phyloP scores from a whole-genome alignment of 2,329 filamentous ascomycete species.

The Xylaria multiplex region DNA sequence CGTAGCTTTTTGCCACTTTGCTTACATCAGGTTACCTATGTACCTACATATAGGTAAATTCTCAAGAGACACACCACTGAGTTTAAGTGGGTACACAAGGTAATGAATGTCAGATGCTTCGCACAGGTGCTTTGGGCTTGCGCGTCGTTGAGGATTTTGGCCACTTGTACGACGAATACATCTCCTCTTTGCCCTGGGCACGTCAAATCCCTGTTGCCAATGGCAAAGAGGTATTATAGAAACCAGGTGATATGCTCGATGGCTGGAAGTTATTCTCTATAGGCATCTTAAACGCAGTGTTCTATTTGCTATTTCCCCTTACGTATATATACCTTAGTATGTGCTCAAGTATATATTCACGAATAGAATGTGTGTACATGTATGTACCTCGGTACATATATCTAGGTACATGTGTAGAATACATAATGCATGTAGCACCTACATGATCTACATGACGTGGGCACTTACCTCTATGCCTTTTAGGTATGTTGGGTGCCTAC shows the following conservation, averaged over 20 bases:
- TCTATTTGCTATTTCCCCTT: too few relatives aligned
- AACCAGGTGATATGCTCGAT: too few relatives aligned
- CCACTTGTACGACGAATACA: slow-evolving; percentile 10
- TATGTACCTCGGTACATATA: background rate
- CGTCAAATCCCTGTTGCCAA: background rate
- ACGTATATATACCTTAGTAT: background rate
- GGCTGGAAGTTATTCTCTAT: too few relatives aligned
- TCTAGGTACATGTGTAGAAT: too few relatives aligned
- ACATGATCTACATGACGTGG: too few relatives aligned
- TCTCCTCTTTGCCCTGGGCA: background rate
- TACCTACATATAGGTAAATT: background rate
- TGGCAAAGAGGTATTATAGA: background rate
- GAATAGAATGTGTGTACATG: too few relatives aligned
- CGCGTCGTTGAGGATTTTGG: slow-evolving; percentile 27
- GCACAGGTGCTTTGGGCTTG: slow-evolving; percentile 26
- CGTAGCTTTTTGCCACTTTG: background rate
- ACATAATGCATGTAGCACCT: too few relatives aligned
- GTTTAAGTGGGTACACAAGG: slow-evolving; percentile 1
- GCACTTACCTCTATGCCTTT: background rate
- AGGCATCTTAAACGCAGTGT: too few relatives aligned
- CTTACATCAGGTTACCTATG: background rate
- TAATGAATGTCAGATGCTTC: slow-evolving; percentile 16
- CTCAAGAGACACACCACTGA: background rate
- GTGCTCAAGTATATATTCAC: too few relatives aligned
- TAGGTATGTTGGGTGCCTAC: background rate